phyloP scores from a whole-genome alignment of 2,329 filamentous ascomycete species.

The Talaromyces islandicus region DNA sequence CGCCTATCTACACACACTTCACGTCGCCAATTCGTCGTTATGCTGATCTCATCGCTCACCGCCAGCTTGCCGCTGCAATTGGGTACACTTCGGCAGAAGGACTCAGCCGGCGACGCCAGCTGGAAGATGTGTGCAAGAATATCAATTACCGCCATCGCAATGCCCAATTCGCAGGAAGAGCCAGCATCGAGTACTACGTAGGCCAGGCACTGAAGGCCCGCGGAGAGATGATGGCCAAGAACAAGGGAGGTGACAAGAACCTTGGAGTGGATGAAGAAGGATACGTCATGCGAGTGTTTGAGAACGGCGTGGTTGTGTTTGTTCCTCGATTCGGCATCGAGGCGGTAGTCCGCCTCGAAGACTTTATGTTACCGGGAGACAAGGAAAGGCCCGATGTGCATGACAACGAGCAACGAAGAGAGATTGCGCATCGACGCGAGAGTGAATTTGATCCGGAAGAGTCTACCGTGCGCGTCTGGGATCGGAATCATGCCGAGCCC shows the following conservation, averaged over 20 bases:
- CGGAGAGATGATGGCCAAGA: conserved; percentile 39
- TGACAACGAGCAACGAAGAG: conserved; percentile 26
- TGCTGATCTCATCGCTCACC: conserved; percentile 89
- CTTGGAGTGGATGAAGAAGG: conserved; percentile 69
- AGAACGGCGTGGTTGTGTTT: conserved; percentile 94
- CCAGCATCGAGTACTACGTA: conserved; percentile 95
- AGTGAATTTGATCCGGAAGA: conserved; percentile 79
- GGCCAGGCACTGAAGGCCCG: conserved; percentile 85
- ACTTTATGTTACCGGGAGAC: conserved; percentile 66
- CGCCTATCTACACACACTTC: conserved; percentile 97
- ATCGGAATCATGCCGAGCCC: conserved; percentile 40
- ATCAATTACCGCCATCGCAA: conserved; percentile 98
- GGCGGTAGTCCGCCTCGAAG: conserved; percentile 77
- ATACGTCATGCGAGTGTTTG: conserved; percentile 95
- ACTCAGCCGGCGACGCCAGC: conserved; percentile 72
- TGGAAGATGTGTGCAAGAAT: conserved; percentile 94
- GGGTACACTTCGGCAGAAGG: conserved; percentile 79
- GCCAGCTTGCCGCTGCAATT: conserved; percentile 92
- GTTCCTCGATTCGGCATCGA: conserved; percentile 95
- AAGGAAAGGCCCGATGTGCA: conserved; percentile 17
- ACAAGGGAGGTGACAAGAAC: conserved; percentile 23
- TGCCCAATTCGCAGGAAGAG: conserved; percentile 88
- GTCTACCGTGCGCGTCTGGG: conserved; percentile 63
- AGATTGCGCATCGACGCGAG: conserved; percentile 51
- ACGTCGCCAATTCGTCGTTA: conserved; percentile 96